Conservation (phyloP, 1,284 basidiomycete species). For the Puccinia polysora region DNA sequence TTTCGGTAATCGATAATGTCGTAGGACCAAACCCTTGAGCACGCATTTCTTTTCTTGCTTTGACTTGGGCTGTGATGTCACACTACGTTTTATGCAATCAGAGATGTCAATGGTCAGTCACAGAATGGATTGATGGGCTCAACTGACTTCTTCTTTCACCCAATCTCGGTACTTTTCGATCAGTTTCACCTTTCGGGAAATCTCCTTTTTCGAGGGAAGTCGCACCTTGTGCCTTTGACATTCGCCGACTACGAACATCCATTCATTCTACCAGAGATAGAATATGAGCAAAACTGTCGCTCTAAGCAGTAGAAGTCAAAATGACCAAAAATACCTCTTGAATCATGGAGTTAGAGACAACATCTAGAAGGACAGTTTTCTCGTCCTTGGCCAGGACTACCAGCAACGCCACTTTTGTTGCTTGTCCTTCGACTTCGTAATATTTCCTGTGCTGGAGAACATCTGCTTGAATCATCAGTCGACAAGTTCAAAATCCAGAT, state of each 20-base stretch:
- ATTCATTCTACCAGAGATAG: conserved; percentile 30
- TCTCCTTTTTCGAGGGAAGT: conserved; percentile 33
- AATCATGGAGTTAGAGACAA: conserved; percentile 32
- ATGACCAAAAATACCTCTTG: conserved; percentile 20
- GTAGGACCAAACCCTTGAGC: conserved; percentile 36
- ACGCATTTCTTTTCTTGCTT: conserved; percentile 38
- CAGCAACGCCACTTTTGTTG: conserved; percentile 22
- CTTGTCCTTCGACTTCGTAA: conserved; percentile 39
- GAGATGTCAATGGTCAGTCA: neutral
- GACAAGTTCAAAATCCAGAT: neutral
- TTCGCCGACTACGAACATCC: conserved; percentile 37
- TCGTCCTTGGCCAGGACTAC: conserved; percentile 38
- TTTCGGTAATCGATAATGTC: conserved; percentile 14
- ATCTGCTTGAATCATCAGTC: neutral
- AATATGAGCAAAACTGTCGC: neutral
- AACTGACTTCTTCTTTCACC: conserved; percentile 42
- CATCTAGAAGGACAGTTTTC: conserved; percentile 16
- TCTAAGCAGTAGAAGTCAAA: neutral
- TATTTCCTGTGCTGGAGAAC: conserved; percentile 27
- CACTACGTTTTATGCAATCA: conserved; percentile 18
- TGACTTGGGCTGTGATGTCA: conserved; percentile 35
- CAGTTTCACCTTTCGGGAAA: conserved; percentile 27
- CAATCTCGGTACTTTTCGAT: conserved; percentile 37
- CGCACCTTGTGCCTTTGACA: conserved; percentile 18
- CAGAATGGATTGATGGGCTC: neutral